These are phyloP conservation scores for Colletotrichum falcatum DNA, from an alignment of 2,329 filamentous ascomycete species.

Conservation along the genomic window DNA sequence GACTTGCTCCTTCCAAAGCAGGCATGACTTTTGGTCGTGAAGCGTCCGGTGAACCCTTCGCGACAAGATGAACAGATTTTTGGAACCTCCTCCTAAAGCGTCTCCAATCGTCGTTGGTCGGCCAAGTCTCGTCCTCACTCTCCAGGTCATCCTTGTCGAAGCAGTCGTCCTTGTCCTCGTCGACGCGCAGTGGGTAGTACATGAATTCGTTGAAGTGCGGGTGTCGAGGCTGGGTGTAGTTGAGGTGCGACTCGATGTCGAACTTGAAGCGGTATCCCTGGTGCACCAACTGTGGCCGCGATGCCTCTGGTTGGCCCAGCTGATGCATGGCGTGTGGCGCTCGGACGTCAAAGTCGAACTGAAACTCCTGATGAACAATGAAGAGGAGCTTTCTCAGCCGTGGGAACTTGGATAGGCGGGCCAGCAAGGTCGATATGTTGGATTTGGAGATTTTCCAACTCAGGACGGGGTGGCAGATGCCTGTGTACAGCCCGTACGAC, in stretches of 20 bases:
- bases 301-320: conserved; percentile 36
- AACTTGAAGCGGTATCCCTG: conserved; percentile 61
- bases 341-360: conserved; percentile 56
- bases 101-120: conserved; percentile 56
- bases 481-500: conserved; percentile 59
- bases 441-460: conserved; percentile 58
- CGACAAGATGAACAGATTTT: conserved; percentile 49
- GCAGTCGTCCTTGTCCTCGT: conserved; percentile 47
- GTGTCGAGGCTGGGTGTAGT: conserved; percentile 55
- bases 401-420: conserved; percentile 55
- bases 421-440: conserved; percentile 58
- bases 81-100: conserved; percentile 52
- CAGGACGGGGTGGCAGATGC: conserved; percentile 59
- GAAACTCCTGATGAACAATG: conserved; percentile 61
- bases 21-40: conserved; percentile 31
- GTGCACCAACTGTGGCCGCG: conserved; percentile 55
- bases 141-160: conserved; percentile 41
- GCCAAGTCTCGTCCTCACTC: conserved; percentile 51
- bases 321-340: conserved; percentile 43
- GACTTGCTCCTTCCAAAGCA: conserved; percentile 38
- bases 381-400: conserved; percentile 57
- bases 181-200: conserved; percentile 51
- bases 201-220: conserved; percentile 56
- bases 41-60: conserved; percentile 46
- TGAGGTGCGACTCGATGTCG: conserved; percentile 60